phyloP scores from a whole-genome alignment of 176 grass and related monocot genomes.

The Juncus effusus region DNA sequence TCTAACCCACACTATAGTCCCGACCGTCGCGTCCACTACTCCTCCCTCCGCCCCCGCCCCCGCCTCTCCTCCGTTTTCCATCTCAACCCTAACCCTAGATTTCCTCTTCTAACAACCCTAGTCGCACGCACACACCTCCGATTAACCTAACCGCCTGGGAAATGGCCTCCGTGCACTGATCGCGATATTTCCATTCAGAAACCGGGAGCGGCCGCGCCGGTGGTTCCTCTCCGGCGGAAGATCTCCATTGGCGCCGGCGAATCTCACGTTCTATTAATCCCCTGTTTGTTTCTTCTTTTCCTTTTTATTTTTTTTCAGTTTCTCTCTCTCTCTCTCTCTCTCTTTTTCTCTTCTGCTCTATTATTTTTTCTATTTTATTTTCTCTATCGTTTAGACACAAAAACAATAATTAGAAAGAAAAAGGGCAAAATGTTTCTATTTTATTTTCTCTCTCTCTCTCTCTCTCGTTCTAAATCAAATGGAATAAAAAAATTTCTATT shows the following conservation, averaged over 20 bases:
- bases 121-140: background rate
- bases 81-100: constrained; percentile 35
- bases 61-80: constrained; percentile 36
- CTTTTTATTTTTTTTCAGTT: constrained; percentile 15
- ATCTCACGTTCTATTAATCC: constrained; percentile 18
- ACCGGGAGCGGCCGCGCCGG: constrained; percentile 22
- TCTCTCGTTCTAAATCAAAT: background rate
- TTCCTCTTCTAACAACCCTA: background rate
- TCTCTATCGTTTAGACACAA: constrained; percentile 8
- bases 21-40: constrained; percentile 61
- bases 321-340: constrained; percentile 12
- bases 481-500: constrained; percentile 4
- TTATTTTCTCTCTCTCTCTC: constrained; percentile 9
- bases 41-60: constrained; percentile 56
- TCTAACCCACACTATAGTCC: constrained; percentile 98
- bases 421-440: constrained; percentile 7
- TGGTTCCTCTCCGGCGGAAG: constrained; percentile 22
- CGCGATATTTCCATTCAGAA: constrained; percentile 48
- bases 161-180: constrained; percentile 18
- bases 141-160: constrained; percentile 30
- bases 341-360: constrained; percentile 12
- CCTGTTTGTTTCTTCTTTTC: constrained; percentile 20
- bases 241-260: constrained; percentile 17
- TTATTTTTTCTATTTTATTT: constrained; percentile 27
- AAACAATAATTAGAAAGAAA: constrained; percentile 22